A percentile compares a stretch with the other conserved stretches of the same genome.
Conservation (phyloP, 2,329 filamentous ascomycete genomes). For the Podosphaera xanthii region DNA sequence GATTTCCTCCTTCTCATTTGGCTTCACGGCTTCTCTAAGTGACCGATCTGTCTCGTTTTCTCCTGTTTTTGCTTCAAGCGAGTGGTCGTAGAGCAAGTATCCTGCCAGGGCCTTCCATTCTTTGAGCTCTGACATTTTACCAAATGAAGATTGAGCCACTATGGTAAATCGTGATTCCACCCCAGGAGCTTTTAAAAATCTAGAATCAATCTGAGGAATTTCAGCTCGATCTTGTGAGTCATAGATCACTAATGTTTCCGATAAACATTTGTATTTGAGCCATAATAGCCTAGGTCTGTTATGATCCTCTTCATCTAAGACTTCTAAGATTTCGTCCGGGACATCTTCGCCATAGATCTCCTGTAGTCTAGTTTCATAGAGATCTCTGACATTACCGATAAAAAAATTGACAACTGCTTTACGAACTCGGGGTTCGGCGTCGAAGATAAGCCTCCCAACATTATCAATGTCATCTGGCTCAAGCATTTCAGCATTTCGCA, state of each 20-base stretch:
- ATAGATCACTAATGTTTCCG: constrained; percentile 62
- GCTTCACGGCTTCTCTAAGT: constrained; percentile 12
- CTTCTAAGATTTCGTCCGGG: constrained; percentile 51
- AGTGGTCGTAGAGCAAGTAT: constrained; percentile 84
- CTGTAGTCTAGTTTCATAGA: constrained; percentile 58
- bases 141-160: constrained; percentile 67
- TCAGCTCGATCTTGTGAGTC: constrained; percentile 45
- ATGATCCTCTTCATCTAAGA: constrained; percentile 51
- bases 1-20: constrained; percentile 39
- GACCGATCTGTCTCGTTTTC: constrained; percentile 40
- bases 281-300: constrained; percentile 59
- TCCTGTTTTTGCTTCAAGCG: constrained; percentile 27
- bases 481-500: constrained; percentile 66
- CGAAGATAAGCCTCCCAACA: constrained; percentile 72
- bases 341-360: constrained; percentile 61
- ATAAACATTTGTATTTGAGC: constrained; percentile 80
- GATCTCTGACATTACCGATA: constrained; percentile 61
- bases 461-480: constrained; percentile 81
- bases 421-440: constrained; percentile 61
- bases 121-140: constrained; percentile 55
- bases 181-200: constrained; percentile 32
- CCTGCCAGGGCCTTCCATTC: constrained; percentile 78
- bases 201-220: constrained; percentile 25
- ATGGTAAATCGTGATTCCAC: constrained; percentile 66
- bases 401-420: constrained; percentile 85